Percentiles rank a stretch among this genome's conserved stretches.
Evolutionary conservation across 2,329 filamentous ascomycete genomes (phyloP).

Genomic region (Rhexocercosporidium sp.): DNA sequence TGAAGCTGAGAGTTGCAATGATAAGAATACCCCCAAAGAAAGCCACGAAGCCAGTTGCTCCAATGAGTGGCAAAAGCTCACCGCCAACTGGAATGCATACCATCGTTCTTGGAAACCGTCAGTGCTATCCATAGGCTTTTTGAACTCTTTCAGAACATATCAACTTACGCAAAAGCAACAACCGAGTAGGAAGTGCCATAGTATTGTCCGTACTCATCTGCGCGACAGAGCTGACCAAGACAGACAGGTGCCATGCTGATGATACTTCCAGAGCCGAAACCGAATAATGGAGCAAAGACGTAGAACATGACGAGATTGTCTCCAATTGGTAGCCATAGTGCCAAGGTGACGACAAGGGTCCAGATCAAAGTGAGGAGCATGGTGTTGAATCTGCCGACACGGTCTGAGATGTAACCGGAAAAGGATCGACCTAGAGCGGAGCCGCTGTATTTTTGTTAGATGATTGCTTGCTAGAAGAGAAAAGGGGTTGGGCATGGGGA

Average conservation of each 20-base stretch:
- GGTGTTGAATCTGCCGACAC: slow-evolving; percentile 36
- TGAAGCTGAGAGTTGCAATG: slow-evolving; percentile 32
- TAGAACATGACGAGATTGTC: slow-evolving; percentile 37
- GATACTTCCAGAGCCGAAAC: slow-evolving; percentile 40
- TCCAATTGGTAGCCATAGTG: slow-evolving; percentile 35
- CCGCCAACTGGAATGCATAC: slow-evolving; percentile 39
- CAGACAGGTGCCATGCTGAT: slow-evolving; percentile 41
- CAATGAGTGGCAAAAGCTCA: slow-evolving; percentile 33
- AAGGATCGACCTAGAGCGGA: slow-evolving; percentile 35
- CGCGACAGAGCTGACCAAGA: slow-evolving; percentile 39
- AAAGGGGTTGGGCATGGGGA: neutral
- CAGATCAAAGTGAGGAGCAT: slow-evolving; percentile 34
- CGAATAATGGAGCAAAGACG: slow-evolving; percentile 39
- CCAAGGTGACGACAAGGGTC: slow-evolving; percentile 33
- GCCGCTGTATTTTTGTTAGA: slow-evolving; percentile 24
- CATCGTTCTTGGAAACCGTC: slow-evolving; percentile 28
- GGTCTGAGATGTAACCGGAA: slow-evolving; percentile 37
- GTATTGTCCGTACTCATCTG: slow-evolving; percentile 39
- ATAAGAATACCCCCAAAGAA: slow-evolving; percentile 39
- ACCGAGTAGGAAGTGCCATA: slow-evolving; percentile 39
- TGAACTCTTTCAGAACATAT: neutral
- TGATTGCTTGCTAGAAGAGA: neutral
- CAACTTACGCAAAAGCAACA: slow-evolving; percentile 41
- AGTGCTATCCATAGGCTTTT: neutral
- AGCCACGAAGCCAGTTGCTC: slow-evolving; percentile 33